Conservation (phyloP, 1,139 yeast genomes). For the Hemisphaericaspora lyxosophila region DNA sequence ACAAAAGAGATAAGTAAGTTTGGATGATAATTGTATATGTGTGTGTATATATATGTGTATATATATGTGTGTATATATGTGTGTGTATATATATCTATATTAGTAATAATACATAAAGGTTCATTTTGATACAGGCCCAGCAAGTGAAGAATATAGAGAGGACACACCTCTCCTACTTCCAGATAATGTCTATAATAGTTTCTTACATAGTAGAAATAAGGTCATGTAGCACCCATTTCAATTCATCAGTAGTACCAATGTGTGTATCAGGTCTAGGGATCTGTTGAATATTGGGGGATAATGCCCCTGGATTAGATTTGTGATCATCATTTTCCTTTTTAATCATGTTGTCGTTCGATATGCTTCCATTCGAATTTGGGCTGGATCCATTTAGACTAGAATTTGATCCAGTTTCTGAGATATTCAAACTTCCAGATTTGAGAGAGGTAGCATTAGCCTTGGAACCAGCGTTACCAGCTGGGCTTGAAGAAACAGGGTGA, state of each 20-base stretch:
- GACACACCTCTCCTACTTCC: too few relatives aligned
- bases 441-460: neutral
- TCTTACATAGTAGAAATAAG: conserved; percentile 36
- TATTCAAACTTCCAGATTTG: neutral
- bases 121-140: too few relatives aligned
- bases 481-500: neutral
- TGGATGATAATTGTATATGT: neutral
- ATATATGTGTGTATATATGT: too few relatives aligned
- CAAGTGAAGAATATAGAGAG: too few relatives aligned
- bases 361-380: conserved; percentile 1
- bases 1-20: conserved; percentile 14
- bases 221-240: conserved; percentile 71
- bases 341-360: neutral
- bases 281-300: conserved; percentile 4
- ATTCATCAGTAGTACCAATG: conserved; percentile 65
- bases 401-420: neutral
- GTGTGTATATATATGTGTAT: too few relatives aligned
- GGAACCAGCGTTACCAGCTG: conserved; percentile 2
- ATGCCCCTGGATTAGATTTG: neutral
- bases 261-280: conserved; percentile 26
- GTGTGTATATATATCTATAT: neutral
- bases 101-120: conserved; percentile 1
- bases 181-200: conserved; percentile 3
- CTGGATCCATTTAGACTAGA: conserved; percentile 1
- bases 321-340: neutral